A percentile compares a stretch with the other conserved stretches of the same genome.
These are phyloP conservation scores for Fusarium sp. DNA, from an alignment of 2,329 filamentous ascomycete genomes.

Conservation along the genomic window DNA sequence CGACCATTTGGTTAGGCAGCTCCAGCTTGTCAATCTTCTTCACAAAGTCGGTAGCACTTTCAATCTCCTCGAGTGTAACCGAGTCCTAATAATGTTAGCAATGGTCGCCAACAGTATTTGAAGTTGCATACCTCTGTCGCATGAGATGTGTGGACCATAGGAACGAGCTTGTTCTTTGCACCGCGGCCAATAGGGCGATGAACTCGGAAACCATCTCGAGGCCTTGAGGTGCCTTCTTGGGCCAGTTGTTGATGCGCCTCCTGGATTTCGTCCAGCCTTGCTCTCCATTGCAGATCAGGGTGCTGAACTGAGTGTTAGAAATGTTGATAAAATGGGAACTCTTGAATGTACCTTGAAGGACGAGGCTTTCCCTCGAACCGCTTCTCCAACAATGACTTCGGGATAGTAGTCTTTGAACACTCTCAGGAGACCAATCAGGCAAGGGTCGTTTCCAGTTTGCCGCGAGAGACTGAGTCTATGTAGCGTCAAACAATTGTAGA, in stretches of 20 bases:
- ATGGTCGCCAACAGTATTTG: not conserved
- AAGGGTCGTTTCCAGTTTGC: conserved; percentile 77
- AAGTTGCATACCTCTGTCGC: conserved; percentile 70
- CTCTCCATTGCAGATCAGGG: conserved; percentile 81
- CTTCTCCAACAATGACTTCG: conserved; percentile 83
- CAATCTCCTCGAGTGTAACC: conserved; percentile 81
- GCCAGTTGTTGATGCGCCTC: conserved; percentile 64
- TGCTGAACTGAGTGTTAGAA: conserved; percentile 60
- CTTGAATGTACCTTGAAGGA: conserved; percentile 65
- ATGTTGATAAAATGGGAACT: not conserved
- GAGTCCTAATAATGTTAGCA: conserved; percentile 59
- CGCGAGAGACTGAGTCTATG: conserved; percentile 67
- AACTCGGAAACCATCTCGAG: conserved; percentile 70
- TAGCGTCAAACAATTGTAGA: conserved; percentile 3
- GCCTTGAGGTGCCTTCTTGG: conserved; percentile 50
- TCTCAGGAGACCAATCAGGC: conserved; percentile 78
- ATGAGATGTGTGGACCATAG: conserved; percentile 79
- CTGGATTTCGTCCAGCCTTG: conserved; percentile 75
- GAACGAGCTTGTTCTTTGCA: conserved; percentile 61
- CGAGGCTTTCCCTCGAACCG: conserved; percentile 69
- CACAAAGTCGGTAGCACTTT: conserved; percentile 76
- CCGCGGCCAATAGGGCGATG: conserved; percentile 57
- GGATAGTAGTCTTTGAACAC: conserved; percentile 95
- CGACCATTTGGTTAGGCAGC: conserved; percentile 83
- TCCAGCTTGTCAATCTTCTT: conserved; percentile 82